Base-by-base conservation (phyloP, 495 filamentous ascomycete species). In the Aspergillus homomorphus region DNA sequence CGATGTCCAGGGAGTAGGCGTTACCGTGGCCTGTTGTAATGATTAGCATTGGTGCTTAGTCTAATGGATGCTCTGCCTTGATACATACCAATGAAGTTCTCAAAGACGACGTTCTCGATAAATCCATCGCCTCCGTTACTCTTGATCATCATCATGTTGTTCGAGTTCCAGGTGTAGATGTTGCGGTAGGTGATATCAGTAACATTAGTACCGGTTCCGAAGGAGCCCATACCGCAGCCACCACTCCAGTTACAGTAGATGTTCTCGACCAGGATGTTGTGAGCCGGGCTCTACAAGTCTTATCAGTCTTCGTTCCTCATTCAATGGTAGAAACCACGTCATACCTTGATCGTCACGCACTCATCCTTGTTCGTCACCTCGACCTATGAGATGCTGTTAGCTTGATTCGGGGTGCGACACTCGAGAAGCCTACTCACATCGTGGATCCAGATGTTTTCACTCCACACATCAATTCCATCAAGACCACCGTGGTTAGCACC, bases 61-160 rank as follows among this genome's bases (percentile, higher is more conserved):
- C 7, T 7, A 8, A 24, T 7, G 7, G 48, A 1, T n/a, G 7
- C 15, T 0, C 23, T 23, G 33, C 10, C 33, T 2, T 15, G 12
- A 6, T 45, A 58, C 66, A 44, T 76, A 79, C 64, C 78, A 38
- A 79, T 79, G 70, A 86, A 86, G 71, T 86, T 84, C 54, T 82
- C 73, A 26, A 85, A 77, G 16, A 77, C 53, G 16, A 74, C 67
- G 57, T 84, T 77, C 48, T 53, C 33, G 1, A 51, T 10, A 33
- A 71, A 73, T 15, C 83, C 83, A 58, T 69, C 79, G 24, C 83
- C 82, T 16, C 82, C 82, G 57, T 77, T 82, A 62, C 73, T 77
- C 68, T 86, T 87, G 70, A 87, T 80, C 81, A 87, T 81, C 62
- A 81, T 75, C 82, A 85, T 85, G 62, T 84, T 80, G 67, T 83